Evolutionary conservation across 257 asterid species (phyloP).

Genomic region (Jasminum sambac): DNA sequence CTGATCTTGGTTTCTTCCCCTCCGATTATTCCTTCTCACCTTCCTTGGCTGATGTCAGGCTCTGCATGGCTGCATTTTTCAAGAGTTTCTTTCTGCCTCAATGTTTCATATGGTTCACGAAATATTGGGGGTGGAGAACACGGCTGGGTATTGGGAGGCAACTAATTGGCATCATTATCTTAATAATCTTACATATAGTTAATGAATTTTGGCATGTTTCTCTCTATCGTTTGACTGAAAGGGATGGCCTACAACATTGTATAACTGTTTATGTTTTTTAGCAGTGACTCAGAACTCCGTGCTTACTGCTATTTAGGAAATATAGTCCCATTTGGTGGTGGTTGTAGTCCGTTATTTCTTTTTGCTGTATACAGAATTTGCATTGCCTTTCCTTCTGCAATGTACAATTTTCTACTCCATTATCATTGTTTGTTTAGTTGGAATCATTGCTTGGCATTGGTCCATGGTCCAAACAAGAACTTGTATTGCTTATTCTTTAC

Average conservation of each 20-base stretch:
- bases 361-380: background rate
- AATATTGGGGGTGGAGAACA: background rate
- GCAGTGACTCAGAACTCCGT: background rate
- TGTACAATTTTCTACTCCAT: background rate
- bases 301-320: background rate
- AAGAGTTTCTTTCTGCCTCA: background rate
- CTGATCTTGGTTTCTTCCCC: background rate
- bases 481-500: background rate
- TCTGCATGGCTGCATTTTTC: background rate
- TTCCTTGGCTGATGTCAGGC: background rate
- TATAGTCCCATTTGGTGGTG: background rate
- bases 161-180: background rate
- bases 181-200: background rate
- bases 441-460: background rate
- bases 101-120: background rate
- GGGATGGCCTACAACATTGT: background rate
- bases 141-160: background rate
- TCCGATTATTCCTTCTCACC: background rate
- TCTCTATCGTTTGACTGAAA: background rate
- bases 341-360: background rate
- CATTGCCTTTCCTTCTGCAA: background rate
- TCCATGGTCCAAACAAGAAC: background rate
- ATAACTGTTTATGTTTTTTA: background rate
- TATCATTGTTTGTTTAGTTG: background rate
- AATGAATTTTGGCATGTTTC: background rate